These are phyloP conservation scores for Tylopilus plumbeoviolaceoides DNA, from an alignment of 768 basidiomycete genomes.

Conservation along the genomic window DNA sequence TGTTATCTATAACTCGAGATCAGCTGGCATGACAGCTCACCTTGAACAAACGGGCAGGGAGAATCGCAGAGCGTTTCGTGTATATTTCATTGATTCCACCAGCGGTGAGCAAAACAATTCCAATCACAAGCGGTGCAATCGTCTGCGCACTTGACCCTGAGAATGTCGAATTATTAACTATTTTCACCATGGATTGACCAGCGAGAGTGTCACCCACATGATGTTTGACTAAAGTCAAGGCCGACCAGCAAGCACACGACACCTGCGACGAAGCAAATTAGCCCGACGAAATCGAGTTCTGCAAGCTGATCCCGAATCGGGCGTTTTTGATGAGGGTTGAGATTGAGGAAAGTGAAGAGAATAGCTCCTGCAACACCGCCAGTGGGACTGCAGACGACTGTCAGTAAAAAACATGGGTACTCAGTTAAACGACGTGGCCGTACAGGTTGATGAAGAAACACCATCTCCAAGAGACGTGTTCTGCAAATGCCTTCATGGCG, in stretches of 20 bases:
- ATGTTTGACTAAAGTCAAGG: constrained; percentile 64
- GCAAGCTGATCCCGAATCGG: constrained; percentile 53
- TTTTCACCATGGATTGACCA: not conserved
- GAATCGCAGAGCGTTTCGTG: constrained; percentile 63
- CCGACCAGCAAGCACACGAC: constrained; percentile 69
- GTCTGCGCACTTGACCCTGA: constrained; percentile 58
- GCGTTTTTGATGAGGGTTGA: constrained; percentile 68
- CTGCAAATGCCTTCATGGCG: constrained; percentile 50
- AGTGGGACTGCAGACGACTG: constrained; percentile 50
- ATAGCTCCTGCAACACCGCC: constrained; percentile 60
- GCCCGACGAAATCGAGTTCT: constrained; percentile 71
- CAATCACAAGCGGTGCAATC: constrained; percentile 59
- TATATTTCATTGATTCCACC: constrained; percentile 55
- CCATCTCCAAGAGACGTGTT: constrained; percentile 82
- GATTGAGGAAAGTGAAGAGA: constrained; percentile 70
- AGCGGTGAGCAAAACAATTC: constrained; percentile 46
- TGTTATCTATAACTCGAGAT: not conserved
- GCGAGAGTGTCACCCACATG: constrained; percentile 44
- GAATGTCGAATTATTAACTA: not conserved
- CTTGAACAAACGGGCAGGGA: constrained; percentile 74
- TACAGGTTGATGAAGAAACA: constrained; percentile 78
- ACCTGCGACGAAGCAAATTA: constrained; percentile 57
- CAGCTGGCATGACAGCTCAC: constrained; percentile 29
- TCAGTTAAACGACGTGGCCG: constrained; percentile 11
- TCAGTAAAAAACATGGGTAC: not conserved